Evolutionary conservation across 176 grass and related monocot species (phyloP).

Genomic region (Bolboschoenus planiculmis): DNA sequence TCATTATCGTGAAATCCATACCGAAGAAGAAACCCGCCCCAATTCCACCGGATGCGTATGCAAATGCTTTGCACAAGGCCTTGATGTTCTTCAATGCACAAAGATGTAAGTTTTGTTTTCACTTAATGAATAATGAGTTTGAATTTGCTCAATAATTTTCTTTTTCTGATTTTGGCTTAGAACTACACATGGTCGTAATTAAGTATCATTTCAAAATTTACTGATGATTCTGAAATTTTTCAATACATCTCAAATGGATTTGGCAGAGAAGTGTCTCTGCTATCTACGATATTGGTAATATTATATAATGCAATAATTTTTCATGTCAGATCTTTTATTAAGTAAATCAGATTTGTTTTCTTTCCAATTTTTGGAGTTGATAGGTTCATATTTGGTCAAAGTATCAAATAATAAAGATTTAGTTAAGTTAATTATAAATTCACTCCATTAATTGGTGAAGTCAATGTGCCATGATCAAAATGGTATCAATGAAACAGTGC

Average conservation of each 20-base stretch:
- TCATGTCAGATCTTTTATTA: neutral
- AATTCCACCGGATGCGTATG: slow-evolving; percentile 58
- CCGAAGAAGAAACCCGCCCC: slow-evolving; percentile 62
- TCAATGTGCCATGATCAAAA: neutral
- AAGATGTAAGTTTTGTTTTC: slow-evolving; percentile 49
- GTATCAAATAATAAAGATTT: neutral
- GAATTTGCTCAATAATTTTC: neutral
- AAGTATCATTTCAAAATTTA: neutral
- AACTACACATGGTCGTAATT: neutral
- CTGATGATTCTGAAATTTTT: neutral
- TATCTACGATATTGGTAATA: neutral
- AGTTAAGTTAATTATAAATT: neutral
- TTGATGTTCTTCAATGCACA: slow-evolving; percentile 98
- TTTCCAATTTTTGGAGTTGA: neutral
- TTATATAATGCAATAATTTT: neutral
- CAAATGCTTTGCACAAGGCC: slow-evolving; percentile 77
- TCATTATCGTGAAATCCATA: slow-evolving; percentile 85
- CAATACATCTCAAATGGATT: neutral
- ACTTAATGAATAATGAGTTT: neutral
- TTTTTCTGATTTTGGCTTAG: neutral
- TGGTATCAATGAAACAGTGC: neutral
- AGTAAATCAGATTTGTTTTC: neutral
- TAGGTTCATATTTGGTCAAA: neutral
- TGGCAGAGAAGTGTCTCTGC: neutral
- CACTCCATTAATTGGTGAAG: neutral